Base-by-base conservation (phyloP, 2,329 filamentous ascomycete species). In the Balansia obtecta region DNA sequence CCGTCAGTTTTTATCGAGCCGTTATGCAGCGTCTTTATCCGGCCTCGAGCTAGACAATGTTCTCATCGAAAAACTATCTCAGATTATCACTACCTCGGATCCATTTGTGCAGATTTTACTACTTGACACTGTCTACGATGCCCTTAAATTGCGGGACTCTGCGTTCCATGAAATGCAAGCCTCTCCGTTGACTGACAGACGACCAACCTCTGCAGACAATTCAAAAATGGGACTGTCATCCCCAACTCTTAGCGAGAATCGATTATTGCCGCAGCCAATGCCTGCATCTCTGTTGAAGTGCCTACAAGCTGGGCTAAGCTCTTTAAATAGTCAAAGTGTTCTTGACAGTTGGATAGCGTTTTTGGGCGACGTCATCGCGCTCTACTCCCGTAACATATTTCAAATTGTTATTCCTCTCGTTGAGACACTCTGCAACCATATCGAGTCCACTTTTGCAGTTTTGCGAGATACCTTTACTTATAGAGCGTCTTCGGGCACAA, bases 301-400 rank as follows among this genome's bases (percentile, higher is more conserved):
- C 61, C 74, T 98, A 12, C 83, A 88, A 53, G 80, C 82, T 44
- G 93, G 89, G 0, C 83, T 98, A 46, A 82, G 85, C 50, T 86
- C 88, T 3, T 64, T 76, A 2, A 82, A 74, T 49, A 90, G 87
- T 57, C 82, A 88, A 5, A 74, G 82, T 9, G 83, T 94, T 6
- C 71, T 98, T 37, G 90, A 97, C 59, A 90, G 87, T 62, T 98
- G 94, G 94, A 82, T 96, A 10, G 75, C 79, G 32, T 90, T 98
- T 57, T 73, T 98, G 8, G 79, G 82, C 4, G 86, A 91, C 61
- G 87, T 88, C 43, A 71, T 98, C 32, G 88, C 90, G 0, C 74
- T 95, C 13, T 95, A 95, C 65, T 78, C 85, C 0, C 83, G 86
- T 42, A 81, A 84, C 5, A 88, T 96, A 44, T 96, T 96, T 63